Percentiles rank a stretch among this genome's conserved stretches.
Conservation (phyloP, 1,284 basidiomycete genomes). For the Volvariella surrecta region DNA sequence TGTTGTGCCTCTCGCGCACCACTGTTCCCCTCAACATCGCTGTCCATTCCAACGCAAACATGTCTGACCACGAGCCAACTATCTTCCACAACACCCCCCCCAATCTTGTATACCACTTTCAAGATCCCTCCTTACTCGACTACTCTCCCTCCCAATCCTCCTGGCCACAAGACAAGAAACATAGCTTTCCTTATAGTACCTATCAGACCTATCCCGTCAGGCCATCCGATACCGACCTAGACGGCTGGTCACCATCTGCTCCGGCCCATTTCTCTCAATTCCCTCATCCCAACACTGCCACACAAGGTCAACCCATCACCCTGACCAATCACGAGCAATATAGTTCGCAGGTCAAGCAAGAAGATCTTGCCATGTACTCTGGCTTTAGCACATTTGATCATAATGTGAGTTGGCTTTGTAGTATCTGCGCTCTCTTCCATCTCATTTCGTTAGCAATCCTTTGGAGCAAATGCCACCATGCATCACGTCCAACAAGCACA, state of each 20-base stretch:
- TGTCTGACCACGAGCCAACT: not conserved
- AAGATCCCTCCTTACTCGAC: not conserved
- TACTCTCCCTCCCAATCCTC: not conserved
- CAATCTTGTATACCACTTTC: not conserved
- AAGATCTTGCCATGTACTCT: not conserved
- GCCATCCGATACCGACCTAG: not conserved
- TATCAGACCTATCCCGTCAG: not conserved
- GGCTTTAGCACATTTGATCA: not conserved
- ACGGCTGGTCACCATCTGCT: not conserved
- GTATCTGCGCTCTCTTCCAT: not conserved
- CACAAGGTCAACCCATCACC: not conserved
- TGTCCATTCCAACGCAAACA: not conserved
- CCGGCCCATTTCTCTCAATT: not conserved
- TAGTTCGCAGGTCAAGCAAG: not conserved
- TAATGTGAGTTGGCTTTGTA: not conserved
- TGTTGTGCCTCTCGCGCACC: not conserved
- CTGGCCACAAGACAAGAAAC: conserved; percentile 1
- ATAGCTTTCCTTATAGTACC: not conserved
- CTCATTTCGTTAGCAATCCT: not conserved
- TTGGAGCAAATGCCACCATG: not conserved
- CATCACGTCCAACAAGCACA: conserved; percentile 3
- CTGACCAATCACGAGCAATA: not conserved
- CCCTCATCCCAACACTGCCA: not conserved
- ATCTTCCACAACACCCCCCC: not conserved
- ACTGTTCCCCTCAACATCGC: not conserved